Evolutionary conservation across 2,329 filamentous ascomycete genomes (phyloP), one percentile per base, ranked within the genome.

Genomic region (Fusarium nisikadoi): DNA sequence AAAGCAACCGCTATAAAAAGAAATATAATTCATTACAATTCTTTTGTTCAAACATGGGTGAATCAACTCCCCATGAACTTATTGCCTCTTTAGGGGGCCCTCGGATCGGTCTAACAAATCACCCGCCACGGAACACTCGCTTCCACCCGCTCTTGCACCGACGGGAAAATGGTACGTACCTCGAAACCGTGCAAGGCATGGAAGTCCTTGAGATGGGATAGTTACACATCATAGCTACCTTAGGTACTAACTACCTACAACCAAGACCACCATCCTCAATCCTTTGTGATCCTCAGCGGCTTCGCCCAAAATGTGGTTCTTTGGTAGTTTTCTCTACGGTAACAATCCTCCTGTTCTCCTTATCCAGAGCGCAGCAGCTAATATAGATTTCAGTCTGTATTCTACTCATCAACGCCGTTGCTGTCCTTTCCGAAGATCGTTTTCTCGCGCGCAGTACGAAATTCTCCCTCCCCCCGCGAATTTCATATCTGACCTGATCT

Each of bases 371-470:
- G 38, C 45, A 42, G 35, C n/a, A 43, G 47, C 71, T 76, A 72
- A 76, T 58, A 6, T 27, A 42, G 14, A 36, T 41, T 39, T 41
- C 45, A 81, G 93, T 95, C 75, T 88, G 90, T 76, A 87, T 97
- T 80, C 93, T 98, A 79, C 89, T 98, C 80, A 91, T 96, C 83
- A 99, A 99, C 83, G 94, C 94, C 74, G 92, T 98, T 80, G 94
- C 95, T 72, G 91, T 98, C 79, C 92, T 98, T 73, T 97, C 94
- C 77, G 95, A 97, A 89, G 94, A 97, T 84, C 92, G 94, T 70
- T 97, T 97, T 83, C 93, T 97, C 74, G 83, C 92, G 84, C 92
- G 81, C 76, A 97, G 82, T 84, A 80, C 73, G 82, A 68, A 35
- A 31, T 23, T 39, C 52, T 31, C 46, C 62, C 38, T 54, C 49